phyloP scores from a whole-genome alignment of 768 basidiomycete genomes.

The Amanita phalloides region DNA sequence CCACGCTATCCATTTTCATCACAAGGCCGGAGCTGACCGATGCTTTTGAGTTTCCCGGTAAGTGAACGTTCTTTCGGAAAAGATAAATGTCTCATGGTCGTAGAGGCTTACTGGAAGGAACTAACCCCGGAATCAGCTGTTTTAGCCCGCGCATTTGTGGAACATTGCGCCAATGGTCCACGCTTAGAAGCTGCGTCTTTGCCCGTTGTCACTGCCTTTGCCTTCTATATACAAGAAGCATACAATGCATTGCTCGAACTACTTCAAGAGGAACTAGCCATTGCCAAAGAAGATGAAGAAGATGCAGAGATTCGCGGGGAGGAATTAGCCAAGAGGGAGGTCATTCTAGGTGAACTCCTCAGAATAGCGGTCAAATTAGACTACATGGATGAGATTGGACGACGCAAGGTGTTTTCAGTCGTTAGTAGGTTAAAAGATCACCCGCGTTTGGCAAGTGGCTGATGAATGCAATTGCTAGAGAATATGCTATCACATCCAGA shows the following conservation, averaged over 20 bases:
- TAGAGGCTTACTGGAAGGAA: constrained; percentile 67
- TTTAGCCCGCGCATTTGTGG: constrained; percentile 77
- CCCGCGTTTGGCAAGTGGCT: not conserved
- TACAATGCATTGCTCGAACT: constrained; percentile 51
- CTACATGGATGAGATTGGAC: constrained; percentile 90
- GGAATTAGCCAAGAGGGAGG: constrained; percentile 51
- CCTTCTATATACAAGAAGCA: constrained; percentile 69
- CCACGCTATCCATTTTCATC: constrained; percentile 67
- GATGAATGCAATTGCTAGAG: constrained; percentile 26
- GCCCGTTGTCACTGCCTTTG: constrained; percentile 88
- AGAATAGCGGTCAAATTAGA: constrained; percentile 76
- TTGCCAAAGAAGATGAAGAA: constrained; percentile 27
- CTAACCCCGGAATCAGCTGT: constrained; percentile 77
- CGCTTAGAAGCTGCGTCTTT: constrained; percentile 59
- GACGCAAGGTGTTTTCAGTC: constrained; percentile 83
- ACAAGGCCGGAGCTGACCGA: constrained; percentile 63
- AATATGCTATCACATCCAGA: constrained; percentile 83
- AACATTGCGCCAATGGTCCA: constrained; percentile 55
- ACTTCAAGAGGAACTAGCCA: constrained; percentile 28
- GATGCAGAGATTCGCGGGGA: constrained; percentile 44
- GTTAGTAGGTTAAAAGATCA: constrained; percentile 50
- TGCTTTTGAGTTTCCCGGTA: constrained; percentile 64
- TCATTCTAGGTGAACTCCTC: constrained; percentile 74
- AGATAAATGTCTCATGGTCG: not conserved
- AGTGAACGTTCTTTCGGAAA: constrained; percentile 11